Evolutionary conservation across 345 rosid genomes (phyloP), one percentile per base, ranked within the genome.

Genomic region (Eucalyptus polyanthemos): DNA sequence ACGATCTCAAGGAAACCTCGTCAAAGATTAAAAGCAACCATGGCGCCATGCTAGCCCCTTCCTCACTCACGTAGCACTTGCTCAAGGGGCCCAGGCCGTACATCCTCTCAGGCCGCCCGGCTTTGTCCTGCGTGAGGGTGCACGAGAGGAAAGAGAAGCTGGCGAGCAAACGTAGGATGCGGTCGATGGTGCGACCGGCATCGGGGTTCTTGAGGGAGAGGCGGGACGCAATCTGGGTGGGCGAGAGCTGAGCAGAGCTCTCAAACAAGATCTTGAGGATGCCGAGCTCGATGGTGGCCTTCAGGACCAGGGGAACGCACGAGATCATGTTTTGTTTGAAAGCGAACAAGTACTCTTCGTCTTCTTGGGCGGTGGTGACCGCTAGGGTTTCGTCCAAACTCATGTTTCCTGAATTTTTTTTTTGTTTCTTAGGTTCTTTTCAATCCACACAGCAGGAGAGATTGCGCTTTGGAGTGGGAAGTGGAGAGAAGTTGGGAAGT

Each of bases 151-250:
- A 87, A 69, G 93, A 91, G 62, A 92, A 90, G 91, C 94, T 91
- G 8, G 93, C 95, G 34, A 94, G 89, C 25, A 94, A 88, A 21
- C 94, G 92, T 50, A 95, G 92, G 91, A 94, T 92, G 29, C 93
- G 92, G 44, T 95, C 96, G 8, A 95, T 85, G 60, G 93, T 34
- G 88, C 87, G 58, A 2, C 93, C 80, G 0, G 96, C 95, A 3
- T 91, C 91, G 0, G 94, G 92, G 56, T 93, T 93, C 53, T 90
- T 89, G 14, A 93, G 87, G 51, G 92, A 93, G 8, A 95, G 91
- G 14, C 29, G 34, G 53, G 90, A 89, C 6, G 93, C 93, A 44
- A 93, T 92, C 86, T 94, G 90, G 4, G 91, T 87, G 4, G 93
- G 88, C 34, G 96, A 93, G 54, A 95, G 92, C 51, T 87, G 89